phyloP scores from a whole-genome alignment of 148 eudicot genomes.

The Amaranthus palmeri region DNA sequence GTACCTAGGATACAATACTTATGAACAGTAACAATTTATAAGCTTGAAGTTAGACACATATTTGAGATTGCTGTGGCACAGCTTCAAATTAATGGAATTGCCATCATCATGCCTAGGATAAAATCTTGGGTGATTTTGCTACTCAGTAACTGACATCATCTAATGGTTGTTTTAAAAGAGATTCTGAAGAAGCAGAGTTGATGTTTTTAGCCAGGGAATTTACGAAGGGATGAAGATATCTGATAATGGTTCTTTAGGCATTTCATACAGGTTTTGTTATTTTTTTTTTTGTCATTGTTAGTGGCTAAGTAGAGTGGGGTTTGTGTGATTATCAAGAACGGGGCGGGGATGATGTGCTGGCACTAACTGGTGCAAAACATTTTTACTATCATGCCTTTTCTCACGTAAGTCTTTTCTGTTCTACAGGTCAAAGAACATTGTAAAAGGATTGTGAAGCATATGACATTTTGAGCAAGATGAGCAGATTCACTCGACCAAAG shows the following conservation, averaged over 20 bases:
- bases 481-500: slow-evolving; percentile 42
- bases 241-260: background rate
- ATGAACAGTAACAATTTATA: no score
- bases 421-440: slow-evolving; percentile 10
- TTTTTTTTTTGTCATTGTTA: background rate
- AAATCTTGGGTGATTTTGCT: background rate
- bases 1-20: no score
- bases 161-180: background rate
- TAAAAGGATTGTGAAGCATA: background rate
- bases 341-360: background rate
- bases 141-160: no score
- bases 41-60: background rate
- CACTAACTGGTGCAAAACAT: background rate
- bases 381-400: background rate
- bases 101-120: background rate
- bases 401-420: background rate
- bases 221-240: background rate
- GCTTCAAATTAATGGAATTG: background rate
- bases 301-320: background rate
- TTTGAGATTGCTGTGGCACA: background rate
- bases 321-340: background rate
- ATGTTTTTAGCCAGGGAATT: background rate
- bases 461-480: slow-evolving; percentile 45
- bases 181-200: background rate
- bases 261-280: background rate